Conservation (phyloP, 805 yeast species). For the Vanderwaltozyma verrucispora region DNA sequence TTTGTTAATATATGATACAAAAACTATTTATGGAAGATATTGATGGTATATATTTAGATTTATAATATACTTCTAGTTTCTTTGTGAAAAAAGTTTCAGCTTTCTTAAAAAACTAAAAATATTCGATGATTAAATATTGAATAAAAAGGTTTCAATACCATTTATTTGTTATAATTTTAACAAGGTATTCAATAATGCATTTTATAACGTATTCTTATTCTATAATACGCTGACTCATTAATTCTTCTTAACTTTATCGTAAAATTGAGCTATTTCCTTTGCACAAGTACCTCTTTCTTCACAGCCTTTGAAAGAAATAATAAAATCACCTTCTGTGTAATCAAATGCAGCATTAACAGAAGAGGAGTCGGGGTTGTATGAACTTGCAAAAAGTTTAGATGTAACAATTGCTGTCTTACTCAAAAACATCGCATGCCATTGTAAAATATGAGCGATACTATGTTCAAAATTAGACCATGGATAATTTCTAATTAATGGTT, state of each 20-base stretch:
- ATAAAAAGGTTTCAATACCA: too few species aligned
- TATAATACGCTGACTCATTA: too few species aligned
- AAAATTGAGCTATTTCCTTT: slow-evolving; percentile 25
- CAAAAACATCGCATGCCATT: slow-evolving; percentile 86
- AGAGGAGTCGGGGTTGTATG: slow-evolving; percentile 28
- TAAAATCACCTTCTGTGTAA: slow-evolving; percentile 57
- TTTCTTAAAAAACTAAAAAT: too few species aligned
- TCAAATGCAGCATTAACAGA: slow-evolving; percentile 35
- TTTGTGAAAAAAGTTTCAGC: background rate
- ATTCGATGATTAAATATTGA: too few species aligned
- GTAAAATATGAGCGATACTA: slow-evolving; percentile 74
- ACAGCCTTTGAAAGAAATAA: slow-evolving; percentile 53
- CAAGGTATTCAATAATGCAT: background rate
- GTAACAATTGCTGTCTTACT: slow-evolving; percentile 67
- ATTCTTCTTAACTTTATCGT: slow-evolving; percentile 4
- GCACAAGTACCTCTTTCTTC: slow-evolving; percentile 42
- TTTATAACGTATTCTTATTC: background rate
- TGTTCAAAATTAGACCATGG: slow-evolving; percentile 33
- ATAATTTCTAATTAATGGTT: slow-evolving; percentile 59
- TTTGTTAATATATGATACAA: too few species aligned
- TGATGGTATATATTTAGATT: too few species aligned
- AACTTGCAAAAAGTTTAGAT: slow-evolving; percentile 43
- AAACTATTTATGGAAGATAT: too few species aligned
- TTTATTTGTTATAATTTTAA: too few species aligned
- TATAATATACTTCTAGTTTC: background rate